Evolutionary conservation across 805 yeast species (phyloP).

Genomic region (Kodamaea restingae): DNA sequence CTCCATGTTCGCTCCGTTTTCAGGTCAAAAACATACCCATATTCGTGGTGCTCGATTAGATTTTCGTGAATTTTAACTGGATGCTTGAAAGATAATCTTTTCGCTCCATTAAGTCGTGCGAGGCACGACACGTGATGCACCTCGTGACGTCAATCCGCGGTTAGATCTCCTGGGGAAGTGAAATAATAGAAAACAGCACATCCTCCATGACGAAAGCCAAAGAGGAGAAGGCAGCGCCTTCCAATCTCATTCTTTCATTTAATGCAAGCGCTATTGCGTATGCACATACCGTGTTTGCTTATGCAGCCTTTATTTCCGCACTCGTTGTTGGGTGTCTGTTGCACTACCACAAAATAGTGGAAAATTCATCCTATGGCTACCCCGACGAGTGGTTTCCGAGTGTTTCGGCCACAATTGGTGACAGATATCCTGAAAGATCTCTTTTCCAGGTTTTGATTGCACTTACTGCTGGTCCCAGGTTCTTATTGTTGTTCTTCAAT

Average conservation of each 20-base stretch:
- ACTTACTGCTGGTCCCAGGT: conserved; percentile 89
- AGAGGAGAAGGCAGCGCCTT: conserved; percentile 1
- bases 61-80: conserved; percentile 11
- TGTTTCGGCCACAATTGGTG: conserved; percentile 96
- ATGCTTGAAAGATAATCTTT: conserved; percentile 1
- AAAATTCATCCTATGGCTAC: conserved; percentile 80
- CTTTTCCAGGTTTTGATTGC: conserved; percentile 90
- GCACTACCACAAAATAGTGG: conserved; percentile 85
- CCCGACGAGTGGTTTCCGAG: conserved; percentile 99
- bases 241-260: conserved; percentile 22
- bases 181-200: not conserved
- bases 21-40: conserved; percentile 3
- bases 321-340: conserved; percentile 67
- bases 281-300: conserved; percentile 70
- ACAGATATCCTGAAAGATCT: conserved; percentile 92
- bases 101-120: not conserved
- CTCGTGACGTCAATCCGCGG: not conserved
- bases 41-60: conserved; percentile 5
- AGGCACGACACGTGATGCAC: not conserved
- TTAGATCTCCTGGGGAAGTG: not conserved
- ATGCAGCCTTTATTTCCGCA: conserved; percentile 72
- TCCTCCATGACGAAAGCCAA: conserved; percentile 4
- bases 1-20: too few species aligned
- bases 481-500: conserved; percentile 53
- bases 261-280: conserved; percentile 67